These are phyloP conservation scores for Lentinus polychrous DNA, from an alignment of 1,284 basidiomycete genomes.

Conservation along the genomic window DNA sequence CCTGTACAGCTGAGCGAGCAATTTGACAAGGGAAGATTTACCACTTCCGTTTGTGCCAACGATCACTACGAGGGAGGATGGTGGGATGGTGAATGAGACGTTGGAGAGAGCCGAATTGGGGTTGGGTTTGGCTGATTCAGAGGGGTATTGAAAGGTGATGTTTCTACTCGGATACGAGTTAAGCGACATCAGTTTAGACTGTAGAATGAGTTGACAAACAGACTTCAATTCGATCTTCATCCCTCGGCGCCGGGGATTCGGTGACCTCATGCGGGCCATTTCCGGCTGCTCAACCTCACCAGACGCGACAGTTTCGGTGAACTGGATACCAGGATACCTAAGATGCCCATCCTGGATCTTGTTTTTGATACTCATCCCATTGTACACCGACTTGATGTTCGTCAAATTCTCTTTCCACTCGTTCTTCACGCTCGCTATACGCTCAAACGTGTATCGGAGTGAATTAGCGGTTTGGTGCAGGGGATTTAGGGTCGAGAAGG, in stretches of 20 bases:
- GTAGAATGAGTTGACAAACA: slow-evolving; percentile 4
- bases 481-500: neutral
- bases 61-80: slow-evolving; percentile 44
- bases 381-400: slow-evolving; percentile 3
- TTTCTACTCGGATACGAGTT: slow-evolving; percentile 50
- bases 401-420: neutral
- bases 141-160: slow-evolving; percentile 63
- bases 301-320: neutral
- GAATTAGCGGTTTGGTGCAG: slow-evolving; percentile 4
- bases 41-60: slow-evolving; percentile 68
- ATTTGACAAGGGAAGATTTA: slow-evolving; percentile 67
- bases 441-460: slow-evolving; percentile 2
- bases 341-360: neutral
- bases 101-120: slow-evolving; percentile 40
- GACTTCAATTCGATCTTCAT: slow-evolving; percentile 33
- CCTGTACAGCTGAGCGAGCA: slow-evolving; percentile 60
- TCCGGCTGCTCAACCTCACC: no score
- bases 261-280: no score
- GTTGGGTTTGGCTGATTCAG: slow-evolving; percentile 20
- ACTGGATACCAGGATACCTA: no score
- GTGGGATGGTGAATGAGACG: slow-evolving; percentile 53
- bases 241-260: no score
- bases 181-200: no score
- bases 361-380: neutral
- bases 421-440: neutral